These are phyloP conservation scores for Kregervanrija fluxuum DNA, from an alignment of 805 yeast species.

Conservation along the genomic window DNA sequence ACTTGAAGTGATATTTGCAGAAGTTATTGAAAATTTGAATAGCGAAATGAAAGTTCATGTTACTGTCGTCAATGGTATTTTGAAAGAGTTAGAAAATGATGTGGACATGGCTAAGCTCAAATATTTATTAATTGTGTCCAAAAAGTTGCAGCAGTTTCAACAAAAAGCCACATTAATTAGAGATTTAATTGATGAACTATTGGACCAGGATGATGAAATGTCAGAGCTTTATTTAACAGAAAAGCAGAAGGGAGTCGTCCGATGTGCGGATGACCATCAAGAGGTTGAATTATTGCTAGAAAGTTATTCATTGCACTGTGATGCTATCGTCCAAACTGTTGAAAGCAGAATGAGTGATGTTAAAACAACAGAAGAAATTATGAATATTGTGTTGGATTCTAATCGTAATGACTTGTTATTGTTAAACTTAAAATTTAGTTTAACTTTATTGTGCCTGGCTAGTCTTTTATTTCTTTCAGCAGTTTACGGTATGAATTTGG, in stretches of 20 bases:
- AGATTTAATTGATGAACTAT: conserved; percentile 74
- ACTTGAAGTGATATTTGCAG: conserved; percentile 75
- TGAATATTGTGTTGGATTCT: conserved; percentile 85
- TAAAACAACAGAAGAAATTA: conserved; percentile 89
- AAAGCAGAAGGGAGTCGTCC: conserved; percentile 34
- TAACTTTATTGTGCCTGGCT: conserved; percentile 78
- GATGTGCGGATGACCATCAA: conserved; percentile 60
- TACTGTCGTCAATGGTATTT: conserved; percentile 64
- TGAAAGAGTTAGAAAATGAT: conserved; percentile 71
- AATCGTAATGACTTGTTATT: conserved; percentile 91
- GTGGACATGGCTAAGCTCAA: conserved; percentile 76
- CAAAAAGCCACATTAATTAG: conserved; percentile 79
- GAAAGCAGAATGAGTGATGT: conserved; percentile 77
- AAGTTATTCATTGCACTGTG: conserved; percentile 83
- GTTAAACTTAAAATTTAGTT: conserved; percentile 73
- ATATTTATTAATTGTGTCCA: conserved; percentile 74
- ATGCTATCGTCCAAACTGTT: conserved; percentile 88
- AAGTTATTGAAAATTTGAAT: conserved; percentile 69
- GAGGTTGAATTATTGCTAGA: conserved; percentile 89
- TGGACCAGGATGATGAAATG: conserved; percentile 83
- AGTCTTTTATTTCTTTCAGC: conserved; percentile 77
- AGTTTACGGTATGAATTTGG: conserved; percentile 92
- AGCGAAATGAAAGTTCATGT: conserved; percentile 84
- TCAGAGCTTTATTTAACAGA: conserved; percentile 77
- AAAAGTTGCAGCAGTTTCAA: conserved; percentile 73